phyloP scores from a whole-genome alignment of 2,329 filamentous ascomycete species.

The Gliomastix tumulicola region DNA sequence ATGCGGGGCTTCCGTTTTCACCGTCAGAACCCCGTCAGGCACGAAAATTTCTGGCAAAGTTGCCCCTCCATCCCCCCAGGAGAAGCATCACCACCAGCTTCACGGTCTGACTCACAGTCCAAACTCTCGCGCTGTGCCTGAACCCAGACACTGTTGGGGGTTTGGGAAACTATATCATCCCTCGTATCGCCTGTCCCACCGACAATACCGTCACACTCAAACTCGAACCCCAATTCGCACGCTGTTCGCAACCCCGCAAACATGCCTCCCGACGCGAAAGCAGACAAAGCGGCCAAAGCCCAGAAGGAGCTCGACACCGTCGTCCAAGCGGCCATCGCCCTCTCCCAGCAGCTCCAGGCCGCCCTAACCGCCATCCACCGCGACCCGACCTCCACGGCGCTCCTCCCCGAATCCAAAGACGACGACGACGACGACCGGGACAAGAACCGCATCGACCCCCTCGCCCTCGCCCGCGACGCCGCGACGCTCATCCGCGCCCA shows the following conservation, averaged over 20 bases:
- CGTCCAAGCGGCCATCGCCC: conserved; percentile 24
- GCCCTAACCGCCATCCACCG: conserved; percentile 30
- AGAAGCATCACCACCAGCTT: not conserved
- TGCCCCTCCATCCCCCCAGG: conserved; percentile 1
- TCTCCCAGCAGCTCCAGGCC: conserved; percentile 35
- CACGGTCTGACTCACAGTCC: too few relatives aligned
- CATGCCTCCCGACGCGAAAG: not conserved
- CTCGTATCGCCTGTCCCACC: not conserved
- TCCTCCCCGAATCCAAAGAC: conserved; percentile 7
- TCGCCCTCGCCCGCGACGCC: conserved; percentile 65
- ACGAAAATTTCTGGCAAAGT: too few relatives aligned
- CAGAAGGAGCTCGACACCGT: conserved; percentile 24
- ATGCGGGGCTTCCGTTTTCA: too few relatives aligned
- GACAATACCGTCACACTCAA: too few relatives aligned
- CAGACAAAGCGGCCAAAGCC: not conserved
- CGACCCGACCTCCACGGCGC: conserved; percentile 10
- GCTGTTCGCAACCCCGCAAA: too few relatives aligned
- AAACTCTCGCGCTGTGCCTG: too few relatives aligned
- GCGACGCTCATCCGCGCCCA: conserved; percentile 72
- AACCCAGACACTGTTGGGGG: too few relatives aligned
- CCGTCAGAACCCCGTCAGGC: too few relatives aligned
- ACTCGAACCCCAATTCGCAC: too few relatives aligned
- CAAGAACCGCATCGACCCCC: conserved; percentile 36
- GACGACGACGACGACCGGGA: conserved; percentile 1
- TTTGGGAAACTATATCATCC: too few relatives aligned